Conservation (phyloP, 495 filamentous ascomycete genomes). For the Achaetomiella virescens region DNA sequence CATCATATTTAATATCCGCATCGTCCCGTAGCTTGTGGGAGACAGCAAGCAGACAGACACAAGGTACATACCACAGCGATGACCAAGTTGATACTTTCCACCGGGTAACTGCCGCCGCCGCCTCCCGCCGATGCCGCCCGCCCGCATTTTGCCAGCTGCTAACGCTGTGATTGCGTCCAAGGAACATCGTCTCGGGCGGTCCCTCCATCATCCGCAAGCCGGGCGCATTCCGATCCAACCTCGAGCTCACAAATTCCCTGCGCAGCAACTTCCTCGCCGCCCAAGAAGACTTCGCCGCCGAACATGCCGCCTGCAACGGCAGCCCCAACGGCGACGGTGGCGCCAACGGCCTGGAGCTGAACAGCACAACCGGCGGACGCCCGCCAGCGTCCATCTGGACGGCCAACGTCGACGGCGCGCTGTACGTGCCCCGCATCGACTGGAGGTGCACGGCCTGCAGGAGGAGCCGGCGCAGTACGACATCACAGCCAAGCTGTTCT, state of each 20-base stretch:
- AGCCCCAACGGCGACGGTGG: conserved; percentile 45
- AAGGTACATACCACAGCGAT: no score
- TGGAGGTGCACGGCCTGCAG: conserved; percentile 61
- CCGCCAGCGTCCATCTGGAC: conserved; percentile 57
- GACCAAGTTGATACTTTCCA: conserved; percentile 81
- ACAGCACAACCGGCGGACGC: conserved; percentile 8
- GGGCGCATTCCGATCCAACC: conserved; percentile 69
- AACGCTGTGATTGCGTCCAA: conserved; percentile 34
- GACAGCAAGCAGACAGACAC: no score
- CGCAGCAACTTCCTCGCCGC: conserved; percentile 70
- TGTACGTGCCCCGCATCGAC: conserved; percentile 74
- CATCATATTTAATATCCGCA: no score
- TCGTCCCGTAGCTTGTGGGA: no score
- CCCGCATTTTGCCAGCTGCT: conserved; percentile 8
- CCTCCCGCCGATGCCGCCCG: neutral
- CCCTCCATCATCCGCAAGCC: conserved; percentile 75
- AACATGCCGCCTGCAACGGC: conserved; percentile 36
- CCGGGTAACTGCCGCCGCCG: conserved; percentile 52
- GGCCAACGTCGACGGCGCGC: conserved; percentile 44
- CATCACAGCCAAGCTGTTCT: conserved; percentile 92
- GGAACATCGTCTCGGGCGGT: conserved; percentile 77
- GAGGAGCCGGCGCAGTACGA: conserved; percentile 80
- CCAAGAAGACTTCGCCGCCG: conserved; percentile 52
- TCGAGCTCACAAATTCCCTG: conserved; percentile 81
- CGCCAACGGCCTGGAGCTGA: conserved; percentile 24